A percentile compares a stretch with the other conserved stretches of the same genome.
These are phyloP conservation scores for Waltergamsia citrina DNA, from an alignment of 2,329 filamentous ascomycete genomes.

Conservation along the genomic window DNA sequence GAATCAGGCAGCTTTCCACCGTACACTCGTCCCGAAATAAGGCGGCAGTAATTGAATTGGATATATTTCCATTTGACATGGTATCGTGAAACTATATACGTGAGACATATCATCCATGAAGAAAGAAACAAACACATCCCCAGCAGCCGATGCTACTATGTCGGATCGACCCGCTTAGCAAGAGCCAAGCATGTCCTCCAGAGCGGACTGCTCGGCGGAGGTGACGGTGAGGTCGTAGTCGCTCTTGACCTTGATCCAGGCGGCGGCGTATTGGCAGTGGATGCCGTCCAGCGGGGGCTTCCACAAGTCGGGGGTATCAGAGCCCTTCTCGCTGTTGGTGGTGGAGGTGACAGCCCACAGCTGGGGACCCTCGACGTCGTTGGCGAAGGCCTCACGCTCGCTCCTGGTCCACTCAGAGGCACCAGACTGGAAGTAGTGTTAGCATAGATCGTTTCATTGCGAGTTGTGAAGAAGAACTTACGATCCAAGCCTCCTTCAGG, in stretches of 20 bases:
- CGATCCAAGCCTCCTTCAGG: conserved; percentile 70
- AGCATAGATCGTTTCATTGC: background rate
- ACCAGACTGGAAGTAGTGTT: conserved; percentile 43
- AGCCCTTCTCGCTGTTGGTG: conserved; percentile 67
- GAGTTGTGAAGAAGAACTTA: conserved; percentile 21
- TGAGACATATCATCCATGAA: too few relatives aligned
- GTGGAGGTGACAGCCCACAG: conserved; percentile 71
- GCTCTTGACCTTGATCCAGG: conserved; percentile 72
- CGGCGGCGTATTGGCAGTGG: conserved; percentile 69
- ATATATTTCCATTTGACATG: background rate
- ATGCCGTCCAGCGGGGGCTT: conserved; percentile 61
- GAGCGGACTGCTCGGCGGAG: conserved; percentile 40
- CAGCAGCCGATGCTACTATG: too few relatives aligned
- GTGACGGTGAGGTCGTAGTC: conserved; percentile 62
- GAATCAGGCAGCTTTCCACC: too few relatives aligned
- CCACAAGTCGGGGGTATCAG: conserved; percentile 65
- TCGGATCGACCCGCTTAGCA: conserved; percentile 12
- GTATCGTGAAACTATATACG: background rate
- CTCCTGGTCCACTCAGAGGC: conserved; percentile 62
- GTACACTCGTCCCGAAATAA: too few relatives aligned
- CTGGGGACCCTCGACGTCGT: conserved; percentile 67
- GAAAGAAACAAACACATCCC: background rate
- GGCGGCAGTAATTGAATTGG: background rate
- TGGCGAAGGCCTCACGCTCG: conserved; percentile 61
- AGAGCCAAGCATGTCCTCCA: conserved; percentile 17